Evolutionary conservation across 441 rosid genomes (phyloP), one percentile per base, ranked within the genome.

Genomic region (Breynia disticha): DNA sequence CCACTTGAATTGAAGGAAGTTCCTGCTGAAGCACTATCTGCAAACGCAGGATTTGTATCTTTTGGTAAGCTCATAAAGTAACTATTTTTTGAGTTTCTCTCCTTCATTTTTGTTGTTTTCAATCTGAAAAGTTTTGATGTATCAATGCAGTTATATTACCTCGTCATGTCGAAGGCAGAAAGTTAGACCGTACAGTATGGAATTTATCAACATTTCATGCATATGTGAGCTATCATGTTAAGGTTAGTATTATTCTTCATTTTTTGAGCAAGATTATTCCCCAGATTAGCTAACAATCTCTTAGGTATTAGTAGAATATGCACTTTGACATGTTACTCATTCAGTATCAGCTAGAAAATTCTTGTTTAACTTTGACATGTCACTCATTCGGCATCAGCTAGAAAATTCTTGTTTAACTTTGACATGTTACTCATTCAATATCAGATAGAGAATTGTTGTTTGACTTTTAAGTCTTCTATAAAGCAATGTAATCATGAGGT

Each of bases 11-110:
- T 87, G 50, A 79, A 83, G 67, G 86, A 72, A 65, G 85, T 75
- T 68, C 82, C 96, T 58, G 75, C 71, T 39, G 87, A 84, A 65
- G 82, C 89, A 55, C 67, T 87, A 66, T 74, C 78, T 42, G 90
- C 89, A 52, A 86, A 87, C 73, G 95, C 99, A 15, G 96, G 99
- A 73, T 93, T 86, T 75, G 93, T 93, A 38, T 76, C 95, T 65
- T 89, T 93, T 56, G 93, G 97, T 93, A 79, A 74, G 71, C 57
- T 60, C 64, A 54, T 38, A 38, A 52, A 16, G 16, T 3, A 19
- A 6, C 9, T 22, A 18, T 57, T 24, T 24, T 21, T 41, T 13
- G 28, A 19, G 51, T 14, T 38, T 24, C 12, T 22, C 52, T 24
- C 42, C 46, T 62, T 42, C 13, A 0, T 46, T 64, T 14, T 38